These are phyloP conservation scores for Chlamydomonas incerta DNA, from an alignment of 139 green algal genomes.

Conservation along the genomic window DNA sequence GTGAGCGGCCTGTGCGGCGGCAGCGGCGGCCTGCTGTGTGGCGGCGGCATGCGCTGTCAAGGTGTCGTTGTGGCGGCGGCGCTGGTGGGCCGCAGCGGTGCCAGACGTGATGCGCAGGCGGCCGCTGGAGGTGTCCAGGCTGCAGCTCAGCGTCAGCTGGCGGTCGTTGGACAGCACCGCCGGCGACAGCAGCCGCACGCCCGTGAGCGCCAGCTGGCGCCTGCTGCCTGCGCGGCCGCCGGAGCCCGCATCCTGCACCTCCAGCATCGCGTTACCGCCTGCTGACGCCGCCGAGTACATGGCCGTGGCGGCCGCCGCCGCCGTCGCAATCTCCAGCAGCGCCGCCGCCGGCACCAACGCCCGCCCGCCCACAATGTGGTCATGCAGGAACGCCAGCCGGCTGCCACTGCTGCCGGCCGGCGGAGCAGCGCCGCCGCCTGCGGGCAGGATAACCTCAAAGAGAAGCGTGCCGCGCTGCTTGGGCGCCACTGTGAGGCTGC, in stretches of 20 bases:
- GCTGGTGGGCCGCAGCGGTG: no score
- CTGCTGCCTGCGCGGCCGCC: neutral
- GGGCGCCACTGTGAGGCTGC: no score
- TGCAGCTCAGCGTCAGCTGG: neutral
- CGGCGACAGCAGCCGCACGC: slow-evolving; percentile 50
- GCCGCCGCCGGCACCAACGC: slow-evolving; percentile 72
- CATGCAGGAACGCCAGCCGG: slow-evolving; percentile 58
- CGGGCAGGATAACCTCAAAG: slow-evolving; percentile 37
- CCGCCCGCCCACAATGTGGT: slow-evolving; percentile 68
- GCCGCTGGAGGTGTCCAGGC: neutral
- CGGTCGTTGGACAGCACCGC: slow-evolving; percentile 18
- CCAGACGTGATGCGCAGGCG: slow-evolving; percentile 21
- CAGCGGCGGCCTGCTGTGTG: no score
- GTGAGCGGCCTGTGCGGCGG: no score
- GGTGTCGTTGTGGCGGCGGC: no score
- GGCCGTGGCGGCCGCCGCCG: neutral
- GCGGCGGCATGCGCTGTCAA: no score
- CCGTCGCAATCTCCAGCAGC: slow-evolving; percentile 69
- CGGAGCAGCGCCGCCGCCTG: no score
- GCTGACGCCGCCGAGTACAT: no score
- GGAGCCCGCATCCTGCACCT: no score
- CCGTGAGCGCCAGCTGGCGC: slow-evolving; percentile 32
- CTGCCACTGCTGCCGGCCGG: no score
- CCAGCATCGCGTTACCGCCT: no score
- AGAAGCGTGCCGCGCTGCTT: neutral